Percentiles rank a stretch among this genome's conserved stretches.
Conservation (phyloP, 306 rosid genomes). For the Ziziphus jujuba region DNA sequence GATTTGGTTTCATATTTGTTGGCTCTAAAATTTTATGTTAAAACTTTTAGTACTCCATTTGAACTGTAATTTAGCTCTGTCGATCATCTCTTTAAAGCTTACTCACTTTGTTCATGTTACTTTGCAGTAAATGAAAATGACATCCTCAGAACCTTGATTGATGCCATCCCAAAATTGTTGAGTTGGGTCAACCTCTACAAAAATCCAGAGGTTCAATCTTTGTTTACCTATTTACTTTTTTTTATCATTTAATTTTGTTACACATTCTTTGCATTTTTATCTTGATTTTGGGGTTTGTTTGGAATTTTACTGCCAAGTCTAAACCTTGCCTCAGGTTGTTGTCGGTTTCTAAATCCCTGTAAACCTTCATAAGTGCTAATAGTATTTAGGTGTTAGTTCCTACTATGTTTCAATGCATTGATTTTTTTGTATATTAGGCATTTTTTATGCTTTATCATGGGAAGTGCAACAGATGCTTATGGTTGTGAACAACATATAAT, state of each 20-base stretch:
- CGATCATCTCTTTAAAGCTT: conserved; percentile 19
- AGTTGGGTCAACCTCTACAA: conserved; percentile 70
- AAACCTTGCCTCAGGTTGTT: neutral
- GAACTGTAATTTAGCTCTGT: conserved; percentile 9
- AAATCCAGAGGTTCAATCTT: conserved; percentile 56
- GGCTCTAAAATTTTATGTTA: neutral
- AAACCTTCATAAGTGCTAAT: neutral
- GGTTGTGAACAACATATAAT: neutral
- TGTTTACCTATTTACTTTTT: conserved; percentile 3
- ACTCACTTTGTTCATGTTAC: conserved; percentile 16
- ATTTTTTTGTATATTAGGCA: neutral
- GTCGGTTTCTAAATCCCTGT: conserved; percentile 4
- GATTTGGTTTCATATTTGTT: conserved; percentile 4
- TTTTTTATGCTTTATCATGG: neutral
- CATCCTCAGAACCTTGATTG: conserved; percentile 55
- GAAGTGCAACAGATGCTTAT: neutral
- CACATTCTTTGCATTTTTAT: neutral
- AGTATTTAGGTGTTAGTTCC: neutral
- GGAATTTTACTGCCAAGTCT: no score
- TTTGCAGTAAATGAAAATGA: conserved; percentile 69
- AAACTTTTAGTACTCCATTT: neutral
- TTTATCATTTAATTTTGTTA: conserved; percentile 12
- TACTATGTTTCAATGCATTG: neutral
- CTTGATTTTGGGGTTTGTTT: neutral
- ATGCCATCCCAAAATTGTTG: conserved; percentile 71